These are phyloP conservation scores for Chromosphaera perkinsii DNA, from an alignment of 208 protist species.

Conservation along the genomic window DNA sequence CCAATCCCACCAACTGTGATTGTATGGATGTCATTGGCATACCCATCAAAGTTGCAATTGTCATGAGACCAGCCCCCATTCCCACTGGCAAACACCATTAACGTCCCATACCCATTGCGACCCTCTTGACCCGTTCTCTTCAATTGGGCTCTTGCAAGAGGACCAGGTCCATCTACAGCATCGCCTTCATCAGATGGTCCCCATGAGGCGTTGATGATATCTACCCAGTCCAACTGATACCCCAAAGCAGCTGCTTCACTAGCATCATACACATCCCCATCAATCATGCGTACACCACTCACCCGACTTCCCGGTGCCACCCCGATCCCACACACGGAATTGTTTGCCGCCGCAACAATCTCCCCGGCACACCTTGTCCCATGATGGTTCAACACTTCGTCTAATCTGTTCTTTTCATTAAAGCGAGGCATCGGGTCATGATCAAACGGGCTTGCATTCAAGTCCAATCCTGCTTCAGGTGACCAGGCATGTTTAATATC, in stretches of 20 bases:
- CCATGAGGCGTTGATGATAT: constrained; percentile 32
- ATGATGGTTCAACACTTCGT: constrained; percentile 25
- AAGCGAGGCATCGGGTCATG: constrained; percentile 21
- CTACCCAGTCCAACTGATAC: not conserved
- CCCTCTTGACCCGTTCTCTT: not conserved
- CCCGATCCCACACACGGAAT: constrained; percentile 32
- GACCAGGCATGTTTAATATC: constrained; percentile 20
- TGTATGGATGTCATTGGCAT: constrained; percentile 36
- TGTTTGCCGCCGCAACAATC: constrained; percentile 20
- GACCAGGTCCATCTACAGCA: constrained; percentile 26
- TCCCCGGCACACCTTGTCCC: constrained; percentile 39
- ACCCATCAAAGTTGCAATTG: constrained; percentile 44
- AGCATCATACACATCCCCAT: constrained; percentile 25
- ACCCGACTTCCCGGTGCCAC: constrained; percentile 24
- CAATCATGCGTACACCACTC: constrained; percentile 32
- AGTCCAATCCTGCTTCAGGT: constrained; percentile 12
- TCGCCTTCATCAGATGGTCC: constrained; percentile 35
- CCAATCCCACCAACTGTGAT: constrained; percentile 28
- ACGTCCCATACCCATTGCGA: constrained; percentile 18
- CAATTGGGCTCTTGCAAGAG: constrained; percentile 1
- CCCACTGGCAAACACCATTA: constrained; percentile 36
- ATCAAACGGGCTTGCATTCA: constrained; percentile 27
- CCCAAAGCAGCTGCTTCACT: constrained; percentile 21
- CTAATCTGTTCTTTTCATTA: no score
- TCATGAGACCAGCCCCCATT: constrained; percentile 29